Evolutionary conservation across 73 alveolate genomes (phyloP).

Genomic region (Paramecium primaurelia): DNA sequence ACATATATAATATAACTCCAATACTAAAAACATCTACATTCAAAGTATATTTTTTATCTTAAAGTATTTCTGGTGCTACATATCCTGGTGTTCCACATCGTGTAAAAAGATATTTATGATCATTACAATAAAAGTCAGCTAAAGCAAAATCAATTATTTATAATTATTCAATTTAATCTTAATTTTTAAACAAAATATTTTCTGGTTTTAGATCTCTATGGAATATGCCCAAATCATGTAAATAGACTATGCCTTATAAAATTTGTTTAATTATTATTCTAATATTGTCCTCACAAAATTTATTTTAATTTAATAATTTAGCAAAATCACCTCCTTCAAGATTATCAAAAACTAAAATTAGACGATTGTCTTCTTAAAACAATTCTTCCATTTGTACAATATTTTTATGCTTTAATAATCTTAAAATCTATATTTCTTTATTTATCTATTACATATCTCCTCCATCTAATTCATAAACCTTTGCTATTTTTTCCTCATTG

Average conservation of each 20-base stretch:
- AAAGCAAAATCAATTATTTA: not conserved
- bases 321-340: slow-evolving; percentile 38
- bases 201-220: slow-evolving; percentile 26
- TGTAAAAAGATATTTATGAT: not conserved
- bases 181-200: not conserved
- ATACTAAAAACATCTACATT: not conserved
- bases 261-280: not conserved
- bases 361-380: not conserved
- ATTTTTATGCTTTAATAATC: slow-evolving; percentile 33
- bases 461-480: not conserved
- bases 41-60: slow-evolving; percentile 61
- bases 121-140: not conserved
- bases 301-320: not conserved
- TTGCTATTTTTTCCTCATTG: not conserved
- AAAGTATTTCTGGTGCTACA: slow-evolving; percentile 61
- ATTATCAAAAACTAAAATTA: slow-evolving; percentile 22
- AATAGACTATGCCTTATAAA: not conserved
- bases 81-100: slow-evolving; percentile 65
- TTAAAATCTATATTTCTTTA: slow-evolving; percentile 36
- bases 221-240: not conserved
- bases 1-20: not conserved
- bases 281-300: not conserved
- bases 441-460: not conserved
- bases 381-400: slow-evolving; percentile 11
- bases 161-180: not conserved